A percentile compares a stretch with the other conserved stretches of the same genome.
phyloP scores from a whole-genome alignment of 371 early-diverging fungal genomes.

The Nematocida ausubeli region DNA sequence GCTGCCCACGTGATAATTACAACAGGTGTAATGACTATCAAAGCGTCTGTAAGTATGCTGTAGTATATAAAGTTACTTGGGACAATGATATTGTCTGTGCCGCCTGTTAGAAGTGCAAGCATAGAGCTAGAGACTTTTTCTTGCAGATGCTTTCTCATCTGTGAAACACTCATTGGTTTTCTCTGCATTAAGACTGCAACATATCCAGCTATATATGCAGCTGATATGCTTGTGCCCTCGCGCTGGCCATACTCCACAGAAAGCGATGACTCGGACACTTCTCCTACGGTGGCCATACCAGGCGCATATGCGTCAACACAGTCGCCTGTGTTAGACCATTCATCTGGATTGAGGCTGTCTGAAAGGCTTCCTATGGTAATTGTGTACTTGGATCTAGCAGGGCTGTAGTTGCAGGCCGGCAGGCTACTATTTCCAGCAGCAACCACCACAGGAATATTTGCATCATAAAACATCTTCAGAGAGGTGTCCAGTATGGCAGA shows the following conservation, averaged over 20 bases:
- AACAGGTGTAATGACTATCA: background rate
- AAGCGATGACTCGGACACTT: background rate
- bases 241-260: background rate
- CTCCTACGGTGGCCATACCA: slow-evolving; percentile 25
- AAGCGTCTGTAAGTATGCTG: background rate
- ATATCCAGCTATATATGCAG: slow-evolving; percentile 48
- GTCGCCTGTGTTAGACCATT: slow-evolving; percentile 35
- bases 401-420: slow-evolving; percentile 62
- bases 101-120: background rate
- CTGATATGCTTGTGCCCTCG: slow-evolving; percentile 43
- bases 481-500: slow-evolving; percentile 54
- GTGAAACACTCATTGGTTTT: background rate
- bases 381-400: slow-evolving; percentile 57
- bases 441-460: slow-evolving; percentile 56
- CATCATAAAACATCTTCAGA: slow-evolving; percentile 37
- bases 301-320: slow-evolving; percentile 19
- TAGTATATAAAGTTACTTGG: background rate
- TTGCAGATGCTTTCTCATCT: background rate
- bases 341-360: background rate
- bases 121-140: background rate
- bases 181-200: slow-evolving; percentile 14
- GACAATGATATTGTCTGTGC: background rate
- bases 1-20: background rate
- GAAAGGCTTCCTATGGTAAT: slow-evolving; percentile 61
- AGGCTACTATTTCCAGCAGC: slow-evolving; percentile 63